phyloP scores from a whole-genome alignment of 768 basidiomycete species.

The Grammothele lineata region DNA sequence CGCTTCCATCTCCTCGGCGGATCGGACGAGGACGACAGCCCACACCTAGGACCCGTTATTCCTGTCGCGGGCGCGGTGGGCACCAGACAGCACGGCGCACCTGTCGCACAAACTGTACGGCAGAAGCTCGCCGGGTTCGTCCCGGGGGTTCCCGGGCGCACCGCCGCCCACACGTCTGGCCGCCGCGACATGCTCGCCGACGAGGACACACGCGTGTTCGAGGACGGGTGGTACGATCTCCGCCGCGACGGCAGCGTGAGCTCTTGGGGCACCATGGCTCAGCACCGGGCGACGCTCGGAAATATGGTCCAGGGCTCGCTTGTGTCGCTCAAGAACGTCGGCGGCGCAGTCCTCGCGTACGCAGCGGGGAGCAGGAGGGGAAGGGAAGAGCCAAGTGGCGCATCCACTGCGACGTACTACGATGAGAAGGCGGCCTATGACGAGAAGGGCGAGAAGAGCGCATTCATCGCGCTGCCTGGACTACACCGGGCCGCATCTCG shows the following conservation, averaged over 20 bases:
- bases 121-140: constrained; percentile 32
- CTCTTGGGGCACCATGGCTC: constrained; percentile 16
- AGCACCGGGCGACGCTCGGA: constrained; percentile 20
- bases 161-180: constrained; percentile 14
- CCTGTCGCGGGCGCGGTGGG: constrained; percentile 21
- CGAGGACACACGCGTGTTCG: constrained; percentile 60
- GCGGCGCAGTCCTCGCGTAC: constrained; percentile 26
- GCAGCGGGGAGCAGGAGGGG: constrained; percentile 17
- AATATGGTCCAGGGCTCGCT: constrained; percentile 24
- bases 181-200: constrained; percentile 76
- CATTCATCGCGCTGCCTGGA: constrained; percentile 24
- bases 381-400: constrained; percentile 32
- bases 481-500: constrained; percentile 9
- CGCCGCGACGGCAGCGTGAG: constrained; percentile 24
- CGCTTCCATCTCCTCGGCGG: constrained; percentile 28
- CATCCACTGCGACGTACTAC: constrained; percentile 37
- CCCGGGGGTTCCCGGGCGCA: constrained; percentile 27
- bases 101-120: constrained; percentile 18
- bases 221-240: constrained; percentile 18
- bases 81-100: constrained; percentile 20
- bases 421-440: constrained; percentile 36
- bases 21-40: constrained; percentile 31
- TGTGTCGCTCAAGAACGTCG: constrained; percentile 25
- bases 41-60: constrained; percentile 17
- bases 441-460: constrained; percentile 40